Conservation (phyloP, 306 rosid genomes). For the Abrus pulchellus region DNA sequence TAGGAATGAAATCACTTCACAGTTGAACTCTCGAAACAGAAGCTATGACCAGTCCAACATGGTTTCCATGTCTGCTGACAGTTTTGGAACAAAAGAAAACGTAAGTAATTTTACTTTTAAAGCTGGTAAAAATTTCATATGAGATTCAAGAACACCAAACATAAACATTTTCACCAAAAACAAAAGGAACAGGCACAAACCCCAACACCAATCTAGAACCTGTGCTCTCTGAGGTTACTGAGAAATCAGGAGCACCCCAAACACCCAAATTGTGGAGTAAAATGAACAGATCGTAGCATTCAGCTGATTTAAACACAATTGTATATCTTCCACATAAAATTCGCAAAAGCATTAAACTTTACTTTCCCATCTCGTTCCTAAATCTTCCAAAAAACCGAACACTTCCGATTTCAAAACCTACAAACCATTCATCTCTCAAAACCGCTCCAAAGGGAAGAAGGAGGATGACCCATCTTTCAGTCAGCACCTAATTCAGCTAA, state of each 20-base stretch:
- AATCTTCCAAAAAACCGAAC: conserved; percentile 32
- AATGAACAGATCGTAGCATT: conserved; percentile 37
- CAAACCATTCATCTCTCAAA: background rate
- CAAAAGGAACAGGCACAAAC: background rate
- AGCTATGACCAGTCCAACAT: conserved; percentile 62
- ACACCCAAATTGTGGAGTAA: background rate
- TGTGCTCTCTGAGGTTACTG: background rate
- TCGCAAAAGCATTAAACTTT: conserved; percentile 24
- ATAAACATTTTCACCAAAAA: conserved; percentile 37
- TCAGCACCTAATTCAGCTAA: conserved; percentile 42
- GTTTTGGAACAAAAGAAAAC: conserved; percentile 16
- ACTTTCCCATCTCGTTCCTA: conserved; percentile 14
- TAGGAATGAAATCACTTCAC: conserved; percentile 60
- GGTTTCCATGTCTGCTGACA: conserved; percentile 64
- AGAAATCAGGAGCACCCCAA: conserved; percentile 8
- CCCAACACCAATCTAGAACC: conserved; percentile 20
- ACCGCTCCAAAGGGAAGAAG: background rate
- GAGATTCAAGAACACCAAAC: conserved; percentile 35
- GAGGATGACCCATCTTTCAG: conserved; percentile 34
- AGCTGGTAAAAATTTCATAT: conserved; percentile 22
- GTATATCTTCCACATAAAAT: conserved; percentile 29
- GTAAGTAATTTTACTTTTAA: conserved; percentile 12
- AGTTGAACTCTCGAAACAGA: conserved; percentile 52
- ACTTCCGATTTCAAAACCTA: conserved; percentile 40
- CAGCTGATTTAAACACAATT: conserved; percentile 6